Evolutionary conservation across 768 basidiomycete genomes (phyloP).

Genomic region (Pholiota conissans): DNA sequence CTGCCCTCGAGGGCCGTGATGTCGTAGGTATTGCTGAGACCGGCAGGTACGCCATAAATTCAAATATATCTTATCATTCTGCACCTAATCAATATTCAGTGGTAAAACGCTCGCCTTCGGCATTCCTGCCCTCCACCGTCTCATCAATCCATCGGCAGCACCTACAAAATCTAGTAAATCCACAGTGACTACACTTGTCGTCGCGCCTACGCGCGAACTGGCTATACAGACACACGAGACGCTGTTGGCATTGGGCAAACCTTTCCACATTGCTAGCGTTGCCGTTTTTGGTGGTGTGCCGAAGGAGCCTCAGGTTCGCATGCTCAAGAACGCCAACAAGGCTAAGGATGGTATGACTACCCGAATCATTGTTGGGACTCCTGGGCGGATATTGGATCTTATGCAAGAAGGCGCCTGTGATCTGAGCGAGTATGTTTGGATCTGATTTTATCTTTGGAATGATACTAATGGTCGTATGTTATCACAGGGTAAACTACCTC

Average conservation of each 20-base stretch:
- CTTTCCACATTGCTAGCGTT: constrained; percentile 76
- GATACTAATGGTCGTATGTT: constrained; percentile 6
- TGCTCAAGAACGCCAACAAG: constrained; percentile 57
- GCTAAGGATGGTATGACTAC: constrained; percentile 49
- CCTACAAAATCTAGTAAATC: constrained; percentile 25
- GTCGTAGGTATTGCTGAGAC: constrained; percentile 97
- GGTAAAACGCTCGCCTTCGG: constrained; percentile 98
- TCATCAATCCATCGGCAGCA: constrained; percentile 44
- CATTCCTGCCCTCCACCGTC: constrained; percentile 78
- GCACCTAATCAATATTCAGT: constrained; percentile 34
- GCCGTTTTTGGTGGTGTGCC: constrained; percentile 96
- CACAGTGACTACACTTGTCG: constrained; percentile 67
- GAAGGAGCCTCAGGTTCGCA: constrained; percentile 78
- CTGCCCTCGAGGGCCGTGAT: constrained; percentile 77
- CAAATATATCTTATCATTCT: not conserved
- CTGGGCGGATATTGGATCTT: constrained; percentile 92
- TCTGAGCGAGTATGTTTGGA: constrained; percentile 61
- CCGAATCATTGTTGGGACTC: constrained; percentile 91
- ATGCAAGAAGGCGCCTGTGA: constrained; percentile 85
- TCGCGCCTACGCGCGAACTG: constrained; percentile 95
- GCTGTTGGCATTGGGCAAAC: constrained; percentile 68
- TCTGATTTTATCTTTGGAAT: not conserved
- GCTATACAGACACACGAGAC: constrained; percentile 94
- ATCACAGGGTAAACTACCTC: constrained; percentile 76
- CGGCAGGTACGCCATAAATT: constrained; percentile 56